Evolutionary conservation across 2,329 filamentous ascomycete genomes (phyloP).

Genomic region (Cercospora canescens): DNA sequence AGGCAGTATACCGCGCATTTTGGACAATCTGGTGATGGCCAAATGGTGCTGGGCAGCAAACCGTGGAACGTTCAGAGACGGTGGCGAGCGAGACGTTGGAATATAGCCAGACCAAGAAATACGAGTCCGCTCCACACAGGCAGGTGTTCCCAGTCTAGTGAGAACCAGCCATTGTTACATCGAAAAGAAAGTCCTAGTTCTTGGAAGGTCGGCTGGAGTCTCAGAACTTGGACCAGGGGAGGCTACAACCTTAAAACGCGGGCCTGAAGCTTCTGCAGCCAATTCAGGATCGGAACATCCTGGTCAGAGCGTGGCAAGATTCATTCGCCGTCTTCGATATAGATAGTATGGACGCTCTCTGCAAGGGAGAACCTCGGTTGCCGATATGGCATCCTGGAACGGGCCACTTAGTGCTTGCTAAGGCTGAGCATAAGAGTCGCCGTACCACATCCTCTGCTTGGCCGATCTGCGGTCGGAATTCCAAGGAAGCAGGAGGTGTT

Average conservation of each 20-base stretch:
- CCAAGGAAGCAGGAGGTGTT: background rate
- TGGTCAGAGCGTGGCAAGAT: conserved; percentile 4
- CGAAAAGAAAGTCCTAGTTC: conserved; percentile 1
- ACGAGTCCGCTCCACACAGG: background rate
- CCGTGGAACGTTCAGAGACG: background rate
- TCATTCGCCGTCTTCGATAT: conserved; percentile 7
- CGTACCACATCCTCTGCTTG: conserved; percentile 5
- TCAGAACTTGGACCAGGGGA: conserved; percentile 1
- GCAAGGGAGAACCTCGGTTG: conserved; percentile 12
- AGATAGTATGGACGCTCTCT: background rate
- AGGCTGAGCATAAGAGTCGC: background rate
- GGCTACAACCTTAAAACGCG: conserved; percentile 9
- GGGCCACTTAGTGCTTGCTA: background rate
- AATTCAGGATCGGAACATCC: background rate
- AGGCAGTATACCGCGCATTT: conserved; percentile 14
- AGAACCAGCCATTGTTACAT: conserved; percentile 15
- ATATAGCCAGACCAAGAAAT: background rate
- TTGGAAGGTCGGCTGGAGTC: background rate
- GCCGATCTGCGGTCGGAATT: background rate
- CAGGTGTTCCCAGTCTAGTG: conserved; percentile 5
- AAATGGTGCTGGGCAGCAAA: background rate
- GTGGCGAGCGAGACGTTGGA: background rate
- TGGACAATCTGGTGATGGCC: background rate
- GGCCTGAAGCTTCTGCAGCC: conserved; percentile 4
- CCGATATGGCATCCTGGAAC: background rate